Base-by-base conservation (phyloP, 140 eudicot species). In the Bidens hawaiensis region DNA sequence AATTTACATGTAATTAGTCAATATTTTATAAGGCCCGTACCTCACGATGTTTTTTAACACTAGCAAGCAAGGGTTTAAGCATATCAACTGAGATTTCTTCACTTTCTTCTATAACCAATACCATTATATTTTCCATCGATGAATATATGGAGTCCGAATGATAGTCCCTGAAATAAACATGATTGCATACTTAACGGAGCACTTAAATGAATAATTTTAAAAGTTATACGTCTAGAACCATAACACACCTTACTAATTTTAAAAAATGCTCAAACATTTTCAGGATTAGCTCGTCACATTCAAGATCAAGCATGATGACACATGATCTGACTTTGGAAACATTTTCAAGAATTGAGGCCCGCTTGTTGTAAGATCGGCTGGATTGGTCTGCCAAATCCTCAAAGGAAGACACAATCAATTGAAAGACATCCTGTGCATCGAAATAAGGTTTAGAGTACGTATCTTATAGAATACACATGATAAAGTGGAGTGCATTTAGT, bases 251-350 rank as follows among this genome's bases (percentile, higher is more conserved):
- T 69, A 93, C 86, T 13, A 85, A 54, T 76, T 71, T 75, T 28
- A 93, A 57, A 51, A 93, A 93, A 78, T 82, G 87, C 33, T 78
- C 87, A 73, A 93, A 93, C 99, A 93, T 93, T 70, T 83, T 83
- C 19, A 64, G 47, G 47, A 93, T 88, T 67, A 93, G 69, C 45
- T 12, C 82, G 27, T 93, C 96, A 62, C 95, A 93, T 76, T 93
- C 95, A 47, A 93, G 82, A 78, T 93, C 96, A 76, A 93, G 72
- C 99, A 93, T 93, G 69, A 93, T 83, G 48, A 93, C 96, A 73
- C 99, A 93, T 34, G 99, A 93, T 71, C 99, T 88, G 64, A 93
- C 99, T 73, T 85, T 93, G 13, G 96, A 84, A 74, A 93, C 89
- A 6, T 94, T 93, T 57, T 93, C 96, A 48, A 93, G 99, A 58